phyloP scores from a whole-genome alignment of 2,329 filamentous ascomycete species.

The Phialophora tarda region DNA sequence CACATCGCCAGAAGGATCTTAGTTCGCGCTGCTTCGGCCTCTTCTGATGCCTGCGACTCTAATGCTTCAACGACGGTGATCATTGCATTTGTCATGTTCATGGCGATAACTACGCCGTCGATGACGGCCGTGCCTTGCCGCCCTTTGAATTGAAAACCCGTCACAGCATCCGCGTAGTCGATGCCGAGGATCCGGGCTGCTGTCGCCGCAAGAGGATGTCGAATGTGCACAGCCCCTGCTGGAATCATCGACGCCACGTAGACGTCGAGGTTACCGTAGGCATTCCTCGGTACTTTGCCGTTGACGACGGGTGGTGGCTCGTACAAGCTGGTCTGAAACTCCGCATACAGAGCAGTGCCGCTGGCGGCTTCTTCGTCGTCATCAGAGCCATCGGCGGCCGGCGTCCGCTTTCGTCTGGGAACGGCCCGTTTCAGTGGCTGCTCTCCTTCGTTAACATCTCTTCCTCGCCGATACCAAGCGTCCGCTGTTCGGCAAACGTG shows the following conservation, averaged over 20 bases:
- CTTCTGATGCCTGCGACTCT: constrained; percentile 67
- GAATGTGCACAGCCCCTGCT: constrained; percentile 63
- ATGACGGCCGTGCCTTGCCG: constrained; percentile 84
- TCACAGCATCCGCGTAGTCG: constrained; percentile 88
- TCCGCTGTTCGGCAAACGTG: constrained; percentile 77
- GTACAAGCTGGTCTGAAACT: constrained; percentile 72
- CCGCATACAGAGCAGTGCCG: constrained; percentile 65
- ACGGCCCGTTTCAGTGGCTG: constrained; percentile 79
- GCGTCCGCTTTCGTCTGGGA: constrained; percentile 49
- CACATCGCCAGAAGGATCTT: constrained; percentile 60
- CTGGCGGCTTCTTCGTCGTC: constrained; percentile 51
- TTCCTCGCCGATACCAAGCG: constrained; percentile 88
- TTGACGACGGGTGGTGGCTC: constrained; percentile 74
- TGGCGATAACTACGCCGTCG: constrained; percentile 76
- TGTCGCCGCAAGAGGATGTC: constrained; percentile 60
- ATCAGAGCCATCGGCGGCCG: constrained; percentile 45
- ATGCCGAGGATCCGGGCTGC: constrained; percentile 71
- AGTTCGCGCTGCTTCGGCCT: constrained; percentile 62
- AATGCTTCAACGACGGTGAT: constrained; percentile 71
- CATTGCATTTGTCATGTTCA: constrained; percentile 74
- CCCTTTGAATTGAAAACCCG: constrained; percentile 86
- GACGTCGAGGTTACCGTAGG: constrained; percentile 67
- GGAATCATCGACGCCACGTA: constrained; percentile 70
- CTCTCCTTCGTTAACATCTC: constrained; percentile 77
- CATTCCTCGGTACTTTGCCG: constrained; percentile 70